phyloP scores from a whole-genome alignment of 768 basidiomycete genomes.

The Gloeophyllum trabeum region DNA sequence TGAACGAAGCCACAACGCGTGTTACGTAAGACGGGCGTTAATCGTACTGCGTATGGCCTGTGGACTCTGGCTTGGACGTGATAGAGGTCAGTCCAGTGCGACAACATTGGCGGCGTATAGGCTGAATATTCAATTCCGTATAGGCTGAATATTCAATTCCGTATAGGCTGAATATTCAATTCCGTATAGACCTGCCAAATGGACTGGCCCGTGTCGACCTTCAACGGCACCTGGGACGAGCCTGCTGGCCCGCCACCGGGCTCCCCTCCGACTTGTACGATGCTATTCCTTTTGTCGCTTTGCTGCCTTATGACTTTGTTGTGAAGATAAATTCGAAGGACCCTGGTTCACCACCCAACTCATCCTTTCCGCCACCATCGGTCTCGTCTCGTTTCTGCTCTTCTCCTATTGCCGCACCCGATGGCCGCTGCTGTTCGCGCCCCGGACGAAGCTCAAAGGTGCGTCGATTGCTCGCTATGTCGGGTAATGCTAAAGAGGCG shows the following conservation, averaged over 20 bases:
- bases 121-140: too few species aligned
- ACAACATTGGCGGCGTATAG: too few species aligned
- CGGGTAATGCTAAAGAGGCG: constrained; percentile 4
- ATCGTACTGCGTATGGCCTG: too few species aligned
- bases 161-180: too few species aligned
- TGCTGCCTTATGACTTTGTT: constrained; percentile 15
- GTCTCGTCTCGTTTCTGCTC: constrained; percentile 67
- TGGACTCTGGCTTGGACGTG: too few species aligned
- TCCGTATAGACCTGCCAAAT: too few species aligned
- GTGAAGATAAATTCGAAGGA: constrained; percentile 63
- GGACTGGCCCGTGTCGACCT: too few species aligned
- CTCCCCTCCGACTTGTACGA: constrained; percentile 50
- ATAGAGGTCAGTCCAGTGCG: too few species aligned
- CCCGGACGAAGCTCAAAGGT: constrained; percentile 93
- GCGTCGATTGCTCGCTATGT: constrained; percentile 9
- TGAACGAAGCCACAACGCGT: too few species aligned
- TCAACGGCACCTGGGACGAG: constrained; percentile 11
- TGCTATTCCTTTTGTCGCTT: background rate
- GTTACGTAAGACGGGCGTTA: too few species aligned
- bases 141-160: too few species aligned
- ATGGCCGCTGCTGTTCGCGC: constrained; percentile 87
- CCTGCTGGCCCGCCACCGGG: constrained; percentile 45
- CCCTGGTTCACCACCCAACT: constrained; percentile 96
- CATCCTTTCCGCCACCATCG: constrained; percentile 64
- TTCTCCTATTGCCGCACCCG: constrained; percentile 85